A percentile compares a stretch with the other conserved stretches of the same genome.
Conservation (phyloP, 805 yeast genomes). For the Candida khao-thaluensis region DNA sequence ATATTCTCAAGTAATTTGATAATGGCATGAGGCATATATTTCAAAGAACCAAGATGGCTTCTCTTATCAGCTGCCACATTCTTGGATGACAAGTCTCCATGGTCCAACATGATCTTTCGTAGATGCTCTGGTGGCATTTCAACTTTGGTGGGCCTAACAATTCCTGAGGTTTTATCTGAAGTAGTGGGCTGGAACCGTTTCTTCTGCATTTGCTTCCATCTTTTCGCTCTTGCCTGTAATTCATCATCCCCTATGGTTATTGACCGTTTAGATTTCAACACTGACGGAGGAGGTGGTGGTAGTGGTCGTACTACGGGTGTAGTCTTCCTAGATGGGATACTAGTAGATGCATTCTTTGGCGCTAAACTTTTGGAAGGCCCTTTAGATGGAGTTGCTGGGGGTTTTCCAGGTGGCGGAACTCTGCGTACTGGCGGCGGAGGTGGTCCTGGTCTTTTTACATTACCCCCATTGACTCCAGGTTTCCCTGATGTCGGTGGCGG, state of each 20-base stretch:
- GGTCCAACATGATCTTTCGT: constrained; percentile 77
- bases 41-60: constrained; percentile 85
- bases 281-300: constrained; percentile 25
- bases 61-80: constrained; percentile 81
- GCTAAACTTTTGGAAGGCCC: no score
- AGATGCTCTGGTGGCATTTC: constrained; percentile 95
- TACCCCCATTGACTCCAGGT: background rate
- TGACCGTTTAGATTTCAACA: constrained; percentile 15
- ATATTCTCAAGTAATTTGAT: constrained; percentile 86
- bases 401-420: constrained; percentile 24
- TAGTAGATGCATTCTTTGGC: constrained; percentile 7
- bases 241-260: constrained; percentile 29
- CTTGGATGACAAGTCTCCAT: constrained; percentile 79
- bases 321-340: no score
- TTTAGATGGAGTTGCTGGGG: no score
- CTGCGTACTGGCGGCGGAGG: constrained; percentile 31
- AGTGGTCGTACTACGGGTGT: constrained; percentile 13
- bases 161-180: constrained; percentile 37
- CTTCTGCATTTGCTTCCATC: constrained; percentile 68
- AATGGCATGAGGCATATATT: constrained; percentile 94
- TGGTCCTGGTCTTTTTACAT: constrained; percentile 18
- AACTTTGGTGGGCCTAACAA: constrained; percentile 59
- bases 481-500: constrained; percentile 13
- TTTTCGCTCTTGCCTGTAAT: constrained; percentile 45
- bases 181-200: constrained; percentile 40